These are phyloP conservation scores for Thyridium curvatum DNA, from an alignment of 2,329 filamentous ascomycete species.

Conservation along the genomic window DNA sequence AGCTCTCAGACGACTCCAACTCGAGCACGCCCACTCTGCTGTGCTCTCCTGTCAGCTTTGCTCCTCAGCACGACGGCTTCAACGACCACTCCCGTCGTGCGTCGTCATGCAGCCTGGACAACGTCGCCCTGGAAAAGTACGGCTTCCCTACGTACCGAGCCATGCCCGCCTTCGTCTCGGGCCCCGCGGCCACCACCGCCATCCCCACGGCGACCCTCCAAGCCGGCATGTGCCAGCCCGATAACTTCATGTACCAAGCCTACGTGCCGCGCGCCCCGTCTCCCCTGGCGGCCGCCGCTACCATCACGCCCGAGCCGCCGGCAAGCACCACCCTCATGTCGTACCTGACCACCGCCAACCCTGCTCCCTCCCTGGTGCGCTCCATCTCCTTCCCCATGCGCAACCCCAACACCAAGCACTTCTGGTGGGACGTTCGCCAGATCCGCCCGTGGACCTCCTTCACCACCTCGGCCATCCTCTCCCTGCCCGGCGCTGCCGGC, in stretches of 20 bases:
- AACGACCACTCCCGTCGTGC: slow-evolving; percentile 48
- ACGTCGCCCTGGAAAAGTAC: slow-evolving; percentile 59
- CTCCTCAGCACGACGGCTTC: slow-evolving; percentile 30
- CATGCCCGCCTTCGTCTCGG: slow-evolving; percentile 50
- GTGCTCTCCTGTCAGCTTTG: slow-evolving; percentile 58
- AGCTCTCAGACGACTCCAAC: slow-evolving; percentile 22
- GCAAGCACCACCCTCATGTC: slow-evolving; percentile 63
- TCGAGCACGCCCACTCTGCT: slow-evolving; percentile 42
- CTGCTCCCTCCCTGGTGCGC: slow-evolving; percentile 74
- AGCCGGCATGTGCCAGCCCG: slow-evolving; percentile 21
- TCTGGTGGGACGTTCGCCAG: slow-evolving; percentile 95
- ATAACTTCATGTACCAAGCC: slow-evolving; percentile 39
- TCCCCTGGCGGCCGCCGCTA: slow-evolving; percentile 30
- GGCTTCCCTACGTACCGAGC: slow-evolving; percentile 82
- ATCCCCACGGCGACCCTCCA: slow-evolving; percentile 16
- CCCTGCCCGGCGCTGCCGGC: slow-evolving; percentile 64
- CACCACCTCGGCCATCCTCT: slow-evolving; percentile 63
- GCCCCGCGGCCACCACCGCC: slow-evolving; percentile 16
- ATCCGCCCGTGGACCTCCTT: slow-evolving; percentile 79
- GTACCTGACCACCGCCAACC: slow-evolving; percentile 75
- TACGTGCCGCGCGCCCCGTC: slow-evolving; percentile 41
- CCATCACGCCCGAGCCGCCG: slow-evolving; percentile 27
- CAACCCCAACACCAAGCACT: slow-evolving; percentile 69
- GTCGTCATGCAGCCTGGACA: slow-evolving; percentile 64
- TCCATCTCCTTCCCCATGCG: slow-evolving; percentile 64